Evolutionary conservation across 2,329 filamentous ascomycete genomes (phyloP), one percentile per base, ranked within the genome.

Genomic region (Phyllosticta citribraziliensis): DNA sequence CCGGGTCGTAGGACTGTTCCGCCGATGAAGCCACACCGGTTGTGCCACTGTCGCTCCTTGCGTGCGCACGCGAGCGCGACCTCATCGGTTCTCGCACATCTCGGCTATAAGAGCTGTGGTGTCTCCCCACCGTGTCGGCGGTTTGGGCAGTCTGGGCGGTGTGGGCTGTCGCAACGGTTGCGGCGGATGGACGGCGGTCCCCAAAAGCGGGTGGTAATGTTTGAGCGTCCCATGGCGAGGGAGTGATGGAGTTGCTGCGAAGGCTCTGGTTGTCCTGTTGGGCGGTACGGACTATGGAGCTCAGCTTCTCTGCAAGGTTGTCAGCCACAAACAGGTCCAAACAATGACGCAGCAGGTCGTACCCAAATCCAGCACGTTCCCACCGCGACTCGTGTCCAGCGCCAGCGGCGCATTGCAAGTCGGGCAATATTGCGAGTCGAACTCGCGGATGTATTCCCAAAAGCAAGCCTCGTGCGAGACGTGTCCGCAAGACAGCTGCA

Each of bases 381-480:
- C 92, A 63, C 91, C 91, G 65, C 94, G 84, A 73, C 90, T 96
- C 6, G 91, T 94, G 75, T 99, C 94, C 52, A 99, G 79, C 64
- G 92, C 91, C 58, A 99, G 78, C 20, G 94, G 91, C 65, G 92
- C 89, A 78, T 96, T 88, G 75, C 94, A 99, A 66, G 89, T 88
- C 27, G 94, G 94, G 75, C 94, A 99, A 70, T 91, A 92, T 70
- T 97, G 91, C 58, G 89, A 89, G 67, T 97, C 92, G 63, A 93
- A 89, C 70, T 97, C 93, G 70, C 90, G 89, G 68, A 99, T 96
- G 72, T 95, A 97, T 75, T 99, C 94, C 77, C 97, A 97, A 73
- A 99, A 97, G 76, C 94, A 99, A 40, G 93, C 94, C 74, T 97
- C 94, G 73, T 99, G 94, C 11, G 93, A 91, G 63, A 99, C 93